Percentiles rank a stretch among this genome's conserved stretches.
Conservation (phyloP, 176 grass and related monocot genomes). For the Eleusine indica region DNA sequence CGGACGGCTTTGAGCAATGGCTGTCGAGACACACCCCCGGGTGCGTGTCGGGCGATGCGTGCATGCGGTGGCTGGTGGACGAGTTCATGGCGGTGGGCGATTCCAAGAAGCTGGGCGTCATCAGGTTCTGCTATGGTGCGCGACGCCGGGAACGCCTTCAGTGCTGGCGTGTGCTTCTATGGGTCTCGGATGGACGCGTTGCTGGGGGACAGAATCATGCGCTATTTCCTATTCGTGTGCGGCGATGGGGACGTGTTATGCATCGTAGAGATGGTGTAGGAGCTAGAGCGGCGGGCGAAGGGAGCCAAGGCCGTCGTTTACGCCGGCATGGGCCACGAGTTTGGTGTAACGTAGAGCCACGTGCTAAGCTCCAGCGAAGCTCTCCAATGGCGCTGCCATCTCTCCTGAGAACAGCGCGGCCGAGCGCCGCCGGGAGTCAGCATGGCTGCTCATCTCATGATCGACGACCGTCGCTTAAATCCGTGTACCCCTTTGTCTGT, state of each 20-base stretch:
- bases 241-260: slow-evolving; percentile 79
- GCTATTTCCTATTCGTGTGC: slow-evolving; percentile 65
- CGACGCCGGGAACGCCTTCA: slow-evolving; percentile 53
- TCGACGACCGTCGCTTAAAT: too few relatives aligned
- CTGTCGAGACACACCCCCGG: slow-evolving; percentile 26
- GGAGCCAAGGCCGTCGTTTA: slow-evolving; percentile 59
- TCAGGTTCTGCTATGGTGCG: slow-evolving; percentile 89
- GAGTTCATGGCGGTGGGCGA: slow-evolving; percentile 66
- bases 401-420: too few relatives aligned
- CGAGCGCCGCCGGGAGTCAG: too few relatives aligned
- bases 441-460: too few relatives aligned
- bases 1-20: slow-evolving; percentile 44
- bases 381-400: too few relatives aligned
- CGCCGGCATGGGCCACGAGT: background rate
- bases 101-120: slow-evolving; percentile 70
- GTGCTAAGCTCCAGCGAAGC: too few relatives aligned
- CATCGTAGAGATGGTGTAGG: slow-evolving; percentile 54
- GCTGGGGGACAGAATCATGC: slow-evolving; percentile 44
- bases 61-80: slow-evolving; percentile 69
- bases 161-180: slow-evolving; percentile 84
- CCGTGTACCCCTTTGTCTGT: too few relatives aligned
- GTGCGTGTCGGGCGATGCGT: slow-evolving; percentile 59
- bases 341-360: too few relatives aligned
- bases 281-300: slow-evolving; percentile 57
- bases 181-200: slow-evolving; percentile 65